A percentile compares a stretch with the other conserved stretches of the same genome.
These are phyloP conservation scores for Magnusiomyces suaveolens DNA, from an alignment of 1,139 yeast species.

Conservation along the genomic window DNA sequence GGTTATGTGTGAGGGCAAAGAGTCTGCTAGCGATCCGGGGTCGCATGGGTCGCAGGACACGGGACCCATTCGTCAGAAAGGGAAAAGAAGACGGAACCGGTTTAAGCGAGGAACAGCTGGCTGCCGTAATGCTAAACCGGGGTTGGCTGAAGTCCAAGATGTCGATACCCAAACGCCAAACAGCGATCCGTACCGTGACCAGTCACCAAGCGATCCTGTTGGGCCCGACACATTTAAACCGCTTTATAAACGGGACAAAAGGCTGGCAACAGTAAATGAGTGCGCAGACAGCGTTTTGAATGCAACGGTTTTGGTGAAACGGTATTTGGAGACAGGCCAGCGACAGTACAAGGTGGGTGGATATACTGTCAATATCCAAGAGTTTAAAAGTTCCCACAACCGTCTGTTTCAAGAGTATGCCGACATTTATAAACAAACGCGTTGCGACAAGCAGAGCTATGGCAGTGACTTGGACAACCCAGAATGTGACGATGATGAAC, in stretches of 20 bases:
- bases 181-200: neutral
- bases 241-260: slow-evolving; percentile 12
- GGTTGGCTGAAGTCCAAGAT: no score
- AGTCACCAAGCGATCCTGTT: neutral
- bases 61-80: neutral
- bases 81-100: neutral
- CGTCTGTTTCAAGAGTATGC: neutral
- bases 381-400: neutral
- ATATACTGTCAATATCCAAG: neutral
- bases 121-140: neutral
- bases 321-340: neutral
- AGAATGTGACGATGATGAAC: no score
- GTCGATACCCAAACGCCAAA: no score
- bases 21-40: no score
- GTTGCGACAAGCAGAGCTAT: no score
- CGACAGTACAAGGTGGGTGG: neutral
- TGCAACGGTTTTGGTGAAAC: neutral
- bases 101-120: neutral
- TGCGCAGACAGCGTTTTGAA: slow-evolving; percentile 8
- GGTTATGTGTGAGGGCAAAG: no score
- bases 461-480: neutral
- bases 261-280: neutral
- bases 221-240: slow-evolving; percentile 11
- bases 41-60: no score
- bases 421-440: neutral